Evolutionary conservation across 2,329 filamentous ascomycete genomes (phyloP), one percentile per base, ranked within the genome.

Genomic region (Penicillium sclerotigenum): DNA sequence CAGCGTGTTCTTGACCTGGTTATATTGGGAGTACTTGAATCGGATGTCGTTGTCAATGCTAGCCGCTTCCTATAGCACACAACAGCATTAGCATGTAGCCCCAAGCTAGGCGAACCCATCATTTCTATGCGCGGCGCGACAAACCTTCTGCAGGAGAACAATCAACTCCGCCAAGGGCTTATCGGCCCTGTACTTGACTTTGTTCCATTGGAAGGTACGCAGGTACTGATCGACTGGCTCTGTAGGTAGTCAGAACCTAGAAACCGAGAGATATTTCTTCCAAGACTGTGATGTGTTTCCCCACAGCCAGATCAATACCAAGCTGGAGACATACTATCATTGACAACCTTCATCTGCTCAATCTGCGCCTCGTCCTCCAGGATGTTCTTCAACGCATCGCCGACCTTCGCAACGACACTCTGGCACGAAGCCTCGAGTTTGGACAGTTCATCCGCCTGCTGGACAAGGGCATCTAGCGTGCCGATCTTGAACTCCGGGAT

Each of bases 401-500:
- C 87, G 36, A 97, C 90, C 78, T 97, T 97, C 65, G 82, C 82
- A 37, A 96, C 92, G 7, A 97, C 90, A 51, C 81, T 84, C 75
- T 92, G 85, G 73, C 91, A 96, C 34, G 84, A 82, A 34, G 81
- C 75, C 64, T 95, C 90, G 49, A 97, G 86, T 84, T 97, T 97
- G 57, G 87, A 83, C 52, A 99, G 81, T 70, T 97, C 94, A 71
- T 99, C 94, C 54, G 94, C 94, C 76, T 99, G 93, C 77, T 96
- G 90, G 42, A 99, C 91, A 56, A 99, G 82, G 37, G 89, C 91
- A 77, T 99, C 94, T 36, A 99, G 83, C 0, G 94, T 97, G 56
- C 94, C 94, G 73, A 99, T 96, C 80, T 97, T 99, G 83, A 99
- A 97, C 63, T 91, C 88, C 20, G 94, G 94, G 61, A 97, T 88